Evolutionary conservation across 2,329 filamentous ascomycete species (phyloP).

Genomic region (Scedosporium dehoogii): DNA sequence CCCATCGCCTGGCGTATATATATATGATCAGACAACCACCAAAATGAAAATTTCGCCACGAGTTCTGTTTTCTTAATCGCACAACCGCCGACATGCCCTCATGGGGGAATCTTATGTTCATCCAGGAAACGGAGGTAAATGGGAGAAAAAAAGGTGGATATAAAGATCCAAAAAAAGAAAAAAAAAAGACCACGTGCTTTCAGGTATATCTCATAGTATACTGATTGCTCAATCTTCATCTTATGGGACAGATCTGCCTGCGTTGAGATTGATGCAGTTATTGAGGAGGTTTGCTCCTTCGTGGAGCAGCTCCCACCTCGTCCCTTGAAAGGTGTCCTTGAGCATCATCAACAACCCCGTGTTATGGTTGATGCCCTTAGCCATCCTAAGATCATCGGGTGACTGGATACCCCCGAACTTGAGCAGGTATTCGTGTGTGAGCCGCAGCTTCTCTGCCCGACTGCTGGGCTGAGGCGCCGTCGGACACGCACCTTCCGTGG

Average conservation of each 20-base stretch:
- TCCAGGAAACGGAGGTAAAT: too few species aligned
- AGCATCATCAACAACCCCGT: conserved; percentile 73
- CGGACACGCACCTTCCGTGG: conserved; percentile 69
- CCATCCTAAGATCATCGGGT: conserved; percentile 66
- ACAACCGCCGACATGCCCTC: too few species aligned
- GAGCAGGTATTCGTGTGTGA: conserved; percentile 72
- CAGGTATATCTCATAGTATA: not conserved
- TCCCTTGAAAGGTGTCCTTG: conserved; percentile 69
- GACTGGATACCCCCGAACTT: conserved; percentile 61
- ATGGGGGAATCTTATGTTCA: too few species aligned
- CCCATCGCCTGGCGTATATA: too few species aligned
- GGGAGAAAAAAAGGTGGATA: too few species aligned
- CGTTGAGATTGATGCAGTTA: conserved; percentile 62
- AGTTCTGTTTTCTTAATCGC: too few species aligned
- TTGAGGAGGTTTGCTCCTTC: conserved; percentile 73
- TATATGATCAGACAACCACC: too few species aligned
- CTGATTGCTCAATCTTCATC: not conserved
- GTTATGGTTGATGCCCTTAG: conserved; percentile 72
- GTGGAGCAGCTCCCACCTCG: conserved; percentile 83
- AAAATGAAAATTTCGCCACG: too few species aligned
- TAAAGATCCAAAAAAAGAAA: not conserved
- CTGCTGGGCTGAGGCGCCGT: conserved; percentile 41
- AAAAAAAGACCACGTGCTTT: not conserved
- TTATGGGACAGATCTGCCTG: conserved; percentile 21
- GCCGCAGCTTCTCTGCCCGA: conserved; percentile 55